Evolutionary conservation across 23 red algal species (phyloP).

Genomic region (Gracilaria vermiculophylla): DNA sequence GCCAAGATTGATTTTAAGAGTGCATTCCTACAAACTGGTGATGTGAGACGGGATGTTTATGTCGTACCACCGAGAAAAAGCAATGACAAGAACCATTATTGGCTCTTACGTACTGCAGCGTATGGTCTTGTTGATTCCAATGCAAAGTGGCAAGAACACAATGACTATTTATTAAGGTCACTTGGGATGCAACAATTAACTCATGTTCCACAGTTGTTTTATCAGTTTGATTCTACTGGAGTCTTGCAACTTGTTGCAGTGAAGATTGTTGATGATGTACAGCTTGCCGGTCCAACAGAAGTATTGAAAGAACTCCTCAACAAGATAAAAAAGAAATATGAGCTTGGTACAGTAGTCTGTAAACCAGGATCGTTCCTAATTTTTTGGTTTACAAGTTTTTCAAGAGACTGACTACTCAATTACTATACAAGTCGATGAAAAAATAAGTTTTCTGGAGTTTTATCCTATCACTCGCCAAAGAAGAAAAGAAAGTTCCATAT

Average conservation of each 20-base stretch:
- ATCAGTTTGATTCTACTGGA: neutral
- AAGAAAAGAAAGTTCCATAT: no score
- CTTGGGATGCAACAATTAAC: constrained; percentile 14
- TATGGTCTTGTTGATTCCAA: constrained; percentile 43
- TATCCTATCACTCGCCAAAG: no score
- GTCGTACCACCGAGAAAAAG: constrained; percentile 44
- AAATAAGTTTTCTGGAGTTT: no score
- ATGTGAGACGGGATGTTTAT: constrained; percentile 21
- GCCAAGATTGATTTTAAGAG: constrained; percentile 31
- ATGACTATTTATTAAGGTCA: neutral
- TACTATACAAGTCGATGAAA: no score
- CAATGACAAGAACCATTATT: neutral
- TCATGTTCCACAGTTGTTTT: constrained; percentile 54
- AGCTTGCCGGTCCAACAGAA: neutral
- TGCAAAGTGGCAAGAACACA: no score
- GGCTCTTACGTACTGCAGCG: constrained; percentile 27
- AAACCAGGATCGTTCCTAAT: constrained; percentile 9
- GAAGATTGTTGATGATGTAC: constrained; percentile 51
- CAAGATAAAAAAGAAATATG: neutral
- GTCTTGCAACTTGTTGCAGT: neutral
- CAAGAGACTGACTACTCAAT: no score
- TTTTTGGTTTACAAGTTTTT: no score
- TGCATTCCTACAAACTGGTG: constrained; percentile 41
- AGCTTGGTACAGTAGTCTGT: constrained; percentile 20
- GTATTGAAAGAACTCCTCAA: neutral